A percentile compares a stretch with the other conserved stretches of the same genome.
Evolutionary conservation across 768 basidiomycete genomes (phyloP).

Genomic region (Omphalotus guepiniiformis): DNA sequence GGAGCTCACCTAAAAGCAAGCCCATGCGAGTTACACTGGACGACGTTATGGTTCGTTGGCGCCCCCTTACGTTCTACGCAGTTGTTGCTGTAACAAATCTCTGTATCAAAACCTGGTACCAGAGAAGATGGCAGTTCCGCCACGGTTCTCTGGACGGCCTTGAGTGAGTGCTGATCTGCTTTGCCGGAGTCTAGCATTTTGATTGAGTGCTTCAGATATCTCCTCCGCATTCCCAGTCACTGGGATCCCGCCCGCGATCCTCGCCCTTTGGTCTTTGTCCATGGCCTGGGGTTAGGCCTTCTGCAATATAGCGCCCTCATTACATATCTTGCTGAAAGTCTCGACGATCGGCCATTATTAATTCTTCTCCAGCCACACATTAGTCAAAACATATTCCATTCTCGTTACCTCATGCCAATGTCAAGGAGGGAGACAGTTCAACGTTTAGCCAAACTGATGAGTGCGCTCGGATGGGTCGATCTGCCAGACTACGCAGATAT

Average conservation of each 20-base stretch:
- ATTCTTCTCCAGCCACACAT: slow-evolving; percentile 80
- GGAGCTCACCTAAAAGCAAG: slow-evolving; percentile 41
- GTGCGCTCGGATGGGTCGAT: slow-evolving; percentile 61
- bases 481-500: no score
- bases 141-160: slow-evolving; percentile 54
- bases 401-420: slow-evolving; percentile 66
- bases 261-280: slow-evolving; percentile 77
- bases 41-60: slow-evolving; percentile 59
- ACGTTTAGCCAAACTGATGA: slow-evolving; percentile 52
- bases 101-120: slow-evolving; percentile 40
- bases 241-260: slow-evolving; percentile 59
- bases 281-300: slow-evolving; percentile 85
- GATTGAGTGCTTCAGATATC: slow-evolving; percentile 65
- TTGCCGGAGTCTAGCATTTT: no score
- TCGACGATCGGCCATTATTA: slow-evolving; percentile 69
- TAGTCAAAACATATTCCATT: slow-evolving; percentile 81
- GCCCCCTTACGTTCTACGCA: slow-evolving; percentile 67
- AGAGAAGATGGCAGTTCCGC: slow-evolving; percentile 35
- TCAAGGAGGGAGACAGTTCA: slow-evolving; percentile 55
- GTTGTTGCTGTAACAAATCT: slow-evolving; percentile 46
- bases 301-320: slow-evolving; percentile 66
- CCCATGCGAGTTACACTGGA: slow-evolving; percentile 78
- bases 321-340: slow-evolving; percentile 46
- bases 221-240: slow-evolving; percentile 61
- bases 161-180: slow-evolving; percentile 68